Evolutionary conservation across 225 moss, liverwort and hornwort genomes (phyloP).

Genomic region (Rhytidiadelphus loreus): DNA sequence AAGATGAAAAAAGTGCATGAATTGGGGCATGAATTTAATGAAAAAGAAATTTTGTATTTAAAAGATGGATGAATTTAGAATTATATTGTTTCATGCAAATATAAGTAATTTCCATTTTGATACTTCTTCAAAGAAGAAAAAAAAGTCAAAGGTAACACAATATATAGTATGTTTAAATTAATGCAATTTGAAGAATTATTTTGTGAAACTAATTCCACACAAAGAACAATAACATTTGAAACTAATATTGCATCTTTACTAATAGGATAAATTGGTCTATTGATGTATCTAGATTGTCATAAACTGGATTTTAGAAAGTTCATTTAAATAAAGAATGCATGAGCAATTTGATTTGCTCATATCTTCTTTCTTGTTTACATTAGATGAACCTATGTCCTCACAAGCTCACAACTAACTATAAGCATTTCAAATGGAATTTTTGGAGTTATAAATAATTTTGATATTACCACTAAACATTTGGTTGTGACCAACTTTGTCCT

Average conservation of each 20-base stretch:
- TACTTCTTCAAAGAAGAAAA: too few relatives aligned
- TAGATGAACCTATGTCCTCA: rapidly evolving
- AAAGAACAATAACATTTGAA: background rate
- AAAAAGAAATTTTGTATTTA: rapidly evolving
- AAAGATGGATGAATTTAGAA: background rate
- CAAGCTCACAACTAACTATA: background rate
- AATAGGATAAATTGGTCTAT: background rate
- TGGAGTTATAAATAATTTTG: background rate
- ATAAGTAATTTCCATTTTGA: background rate
- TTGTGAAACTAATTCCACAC: background rate
- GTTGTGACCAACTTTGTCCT: too few relatives aligned
- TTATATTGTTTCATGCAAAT: background rate
- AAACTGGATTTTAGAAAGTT: background rate
- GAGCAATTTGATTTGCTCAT: background rate
- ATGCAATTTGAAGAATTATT: background rate
- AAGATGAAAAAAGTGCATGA: too few relatives aligned
- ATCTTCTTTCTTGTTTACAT: background rate
- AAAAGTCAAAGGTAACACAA: rapidly evolving
- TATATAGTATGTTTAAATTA: background rate
- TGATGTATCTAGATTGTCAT: background rate
- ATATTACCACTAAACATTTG: background rate
- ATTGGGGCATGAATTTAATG: too few relatives aligned
- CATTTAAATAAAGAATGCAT: rapidly evolving
- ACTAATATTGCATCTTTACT: background rate
- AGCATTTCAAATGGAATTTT: background rate